Evolutionary conservation across 75 land plant genomes (phyloP).

Genomic region (Pseudotsuga menziesii): DNA sequence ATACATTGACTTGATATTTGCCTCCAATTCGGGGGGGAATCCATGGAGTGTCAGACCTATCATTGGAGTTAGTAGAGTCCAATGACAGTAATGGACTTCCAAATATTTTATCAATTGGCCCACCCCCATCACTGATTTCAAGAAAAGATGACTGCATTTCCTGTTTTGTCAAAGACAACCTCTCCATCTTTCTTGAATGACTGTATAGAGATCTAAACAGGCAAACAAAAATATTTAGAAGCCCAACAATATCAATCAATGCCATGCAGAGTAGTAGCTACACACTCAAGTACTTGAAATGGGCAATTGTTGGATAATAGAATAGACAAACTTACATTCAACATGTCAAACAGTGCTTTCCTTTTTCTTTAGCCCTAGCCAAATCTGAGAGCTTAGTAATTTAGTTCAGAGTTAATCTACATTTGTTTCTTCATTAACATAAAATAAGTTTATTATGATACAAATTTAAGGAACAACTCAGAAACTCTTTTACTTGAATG

Average conservation of each 20-base stretch:
- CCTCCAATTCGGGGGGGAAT: conserved; percentile 45
- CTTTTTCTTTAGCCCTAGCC: not conserved
- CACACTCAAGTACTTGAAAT: not conserved
- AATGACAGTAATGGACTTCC: conserved; percentile 2
- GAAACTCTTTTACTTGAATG: not conserved
- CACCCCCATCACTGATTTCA: not conserved
- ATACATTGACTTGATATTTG: conserved; percentile 41
- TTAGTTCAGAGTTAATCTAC: not conserved
- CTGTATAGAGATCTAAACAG: not conserved
- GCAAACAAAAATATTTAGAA: not conserved
- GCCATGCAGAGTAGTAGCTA: not conserved
- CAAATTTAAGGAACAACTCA: not conserved
- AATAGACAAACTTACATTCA: not conserved
- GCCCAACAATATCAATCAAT: not conserved
- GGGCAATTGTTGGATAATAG: not conserved
- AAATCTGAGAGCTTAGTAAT: not conserved
- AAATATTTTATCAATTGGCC: not conserved
- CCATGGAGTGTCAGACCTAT: not conserved
- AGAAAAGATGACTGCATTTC: not conserved
- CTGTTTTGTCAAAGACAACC: not conserved
- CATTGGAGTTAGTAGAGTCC: conserved; percentile 3
- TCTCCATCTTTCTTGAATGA: no score
- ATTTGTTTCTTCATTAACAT: not conserved
- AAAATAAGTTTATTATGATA: not conserved
- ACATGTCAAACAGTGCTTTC: not conserved